These are phyloP conservation scores for Fomitopsis pulvina DNA, from an alignment of 768 basidiomycete species.

Conservation along the genomic window DNA sequence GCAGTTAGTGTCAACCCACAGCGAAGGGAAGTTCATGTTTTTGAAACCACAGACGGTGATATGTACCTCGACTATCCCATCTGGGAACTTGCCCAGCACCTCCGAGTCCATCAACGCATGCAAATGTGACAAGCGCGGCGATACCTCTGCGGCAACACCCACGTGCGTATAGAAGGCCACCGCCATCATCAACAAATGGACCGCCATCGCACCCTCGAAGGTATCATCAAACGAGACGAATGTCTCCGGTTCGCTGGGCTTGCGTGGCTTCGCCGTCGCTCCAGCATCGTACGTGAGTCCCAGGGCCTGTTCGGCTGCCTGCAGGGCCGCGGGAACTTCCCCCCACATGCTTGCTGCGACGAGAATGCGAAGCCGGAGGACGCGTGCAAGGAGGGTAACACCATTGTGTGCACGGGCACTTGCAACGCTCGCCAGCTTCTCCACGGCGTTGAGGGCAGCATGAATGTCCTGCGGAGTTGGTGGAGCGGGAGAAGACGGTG, in stretches of 20 bases:
- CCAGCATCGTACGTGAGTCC: slow-evolving; percentile 29
- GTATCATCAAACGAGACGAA: slow-evolving; percentile 26
- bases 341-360: slow-evolving; percentile 50
- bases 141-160: slow-evolving; percentile 41
- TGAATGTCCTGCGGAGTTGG: slow-evolving; percentile 21
- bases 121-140: slow-evolving; percentile 47
- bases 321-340: slow-evolving; percentile 41
- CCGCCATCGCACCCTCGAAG: slow-evolving; percentile 34
- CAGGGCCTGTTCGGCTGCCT: slow-evolving; percentile 43
- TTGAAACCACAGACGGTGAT: background rate
- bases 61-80: slow-evolving; percentile 34
- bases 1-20: slow-evolving; percentile 6
- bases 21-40: slow-evolving; percentile 10
- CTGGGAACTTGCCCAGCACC: slow-evolving; percentile 31
- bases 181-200: slow-evolving; percentile 59
- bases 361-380: slow-evolving; percentile 52
- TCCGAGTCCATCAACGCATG: slow-evolving; percentile 66
- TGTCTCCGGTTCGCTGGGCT: slow-evolving; percentile 7
- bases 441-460: slow-evolving; percentile 24
- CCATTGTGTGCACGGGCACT: slow-evolving; percentile 29
- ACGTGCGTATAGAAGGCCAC: slow-evolving; percentile 57
- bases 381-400: slow-evolving; percentile 43
- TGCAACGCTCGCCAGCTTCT: slow-evolving; percentile 28
- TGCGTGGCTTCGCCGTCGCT: slow-evolving; percentile 15
- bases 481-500: slow-evolving; percentile 10